phyloP scores from a whole-genome alignment of 495 filamentous ascomycete genomes.

The Penicillium paradoxum region DNA sequence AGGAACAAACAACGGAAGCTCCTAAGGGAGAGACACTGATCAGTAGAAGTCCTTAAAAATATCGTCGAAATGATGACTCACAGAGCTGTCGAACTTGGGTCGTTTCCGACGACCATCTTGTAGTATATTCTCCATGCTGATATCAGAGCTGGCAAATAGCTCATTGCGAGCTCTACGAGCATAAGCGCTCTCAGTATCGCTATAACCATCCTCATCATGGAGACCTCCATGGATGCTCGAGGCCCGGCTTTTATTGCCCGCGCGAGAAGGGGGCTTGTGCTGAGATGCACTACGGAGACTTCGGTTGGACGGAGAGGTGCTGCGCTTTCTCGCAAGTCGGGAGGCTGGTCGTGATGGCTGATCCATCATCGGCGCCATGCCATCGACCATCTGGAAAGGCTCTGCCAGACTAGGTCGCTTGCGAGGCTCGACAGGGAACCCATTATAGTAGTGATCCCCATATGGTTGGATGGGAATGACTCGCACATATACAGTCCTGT shows the following conservation, averaged over 20 bases:
- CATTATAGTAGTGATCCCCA: constrained; percentile 37
- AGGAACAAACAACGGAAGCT: constrained; percentile 90
- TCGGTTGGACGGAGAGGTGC: constrained; percentile 74
- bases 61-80: constrained; percentile 48
- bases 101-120: constrained; percentile 93
- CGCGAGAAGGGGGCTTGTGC: constrained; percentile 64
- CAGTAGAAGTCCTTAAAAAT: constrained; percentile 6
- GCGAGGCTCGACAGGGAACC: constrained; percentile 38
- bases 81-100: constrained; percentile 95
- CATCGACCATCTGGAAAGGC: constrained; percentile 53
- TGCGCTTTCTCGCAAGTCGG: constrained; percentile 66
- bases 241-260: constrained; percentile 60
- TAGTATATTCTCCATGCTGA: constrained; percentile 95
- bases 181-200: constrained; percentile 73
- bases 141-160: constrained; percentile 86
- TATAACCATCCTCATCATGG: constrained; percentile 66
- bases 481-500: constrained; percentile 86
- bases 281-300: constrained; percentile 76
- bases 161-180: constrained; percentile 72
- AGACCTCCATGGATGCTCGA: constrained; percentile 62
- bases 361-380: constrained; percentile 44
- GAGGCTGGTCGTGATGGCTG: constrained; percentile 62
- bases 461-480: constrained; percentile 61
- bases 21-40: constrained; percentile 51
- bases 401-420: constrained; percentile 51